Evolutionary conservation across 1,139 yeast genomes (phyloP), one percentile per base, ranked within the genome.

Genomic region (Pichiaceae sp.): DNA sequence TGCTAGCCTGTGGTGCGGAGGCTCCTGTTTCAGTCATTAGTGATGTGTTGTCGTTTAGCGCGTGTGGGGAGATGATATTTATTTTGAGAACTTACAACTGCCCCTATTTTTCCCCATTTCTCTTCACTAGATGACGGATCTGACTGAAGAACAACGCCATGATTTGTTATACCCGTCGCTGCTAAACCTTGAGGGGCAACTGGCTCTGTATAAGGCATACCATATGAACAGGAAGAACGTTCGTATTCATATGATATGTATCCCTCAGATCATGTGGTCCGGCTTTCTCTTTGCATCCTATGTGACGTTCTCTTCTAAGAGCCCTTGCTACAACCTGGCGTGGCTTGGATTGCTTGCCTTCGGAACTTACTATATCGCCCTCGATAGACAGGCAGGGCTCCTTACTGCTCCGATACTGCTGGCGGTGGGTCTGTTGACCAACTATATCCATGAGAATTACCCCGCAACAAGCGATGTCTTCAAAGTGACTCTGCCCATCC

Each of bases 121-220:
- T n/a, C n/a, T n/a, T n/a, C n/a, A n/a, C n/a, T n/a, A n/a, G n/a
- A n/a, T n/a, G n/a, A n/a, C n/a, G n/a, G n/a, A n/a, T n/a, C n/a
- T n/a, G n/a, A n/a, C n/a, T n/a, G n/a, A n/a, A n/a, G n/a, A n/a
- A n/a, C n/a, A n/a, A n/a, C n/a, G n/a, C n/a, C n/a, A n/a, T n/a
- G n/a, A n/a, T n/a, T n/a, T n/a, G n/a, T n/a, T n/a, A 9, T 5
- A 29, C 20, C 31, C 34, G 37, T 23, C 27, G 7, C 40, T 68
- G 18, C 53, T 78, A 16, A 72, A 78, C 48, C 63, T 85, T 26
- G 71, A 72, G 37, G 69, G 70, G 28, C 96, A 89, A 49, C 67
- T 89, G 38, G 76, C 78, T 19, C 84, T 84, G 52, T 91, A 91
- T 64, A 78, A 93, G 57, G 71, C 84, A 2, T 89, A 89, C 55